phyloP scores from a whole-genome alignment of 2,329 filamentous ascomycete genomes.

The Cercospora sesami region DNA sequence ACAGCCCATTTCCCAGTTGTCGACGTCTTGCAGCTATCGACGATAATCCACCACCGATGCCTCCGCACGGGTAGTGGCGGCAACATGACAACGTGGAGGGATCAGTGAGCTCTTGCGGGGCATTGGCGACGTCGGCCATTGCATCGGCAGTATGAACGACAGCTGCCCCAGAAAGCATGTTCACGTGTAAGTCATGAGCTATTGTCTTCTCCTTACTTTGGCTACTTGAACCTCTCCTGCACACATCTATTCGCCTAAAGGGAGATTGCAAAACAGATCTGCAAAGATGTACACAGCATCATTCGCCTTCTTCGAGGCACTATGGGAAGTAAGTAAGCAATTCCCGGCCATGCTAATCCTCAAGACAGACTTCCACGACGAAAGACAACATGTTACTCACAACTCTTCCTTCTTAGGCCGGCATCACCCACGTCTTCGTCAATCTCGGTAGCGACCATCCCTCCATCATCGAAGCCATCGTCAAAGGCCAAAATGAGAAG shows the following conservation, averaged over 20 bases:
- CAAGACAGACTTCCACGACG: neutral
- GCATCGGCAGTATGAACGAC: neutral
- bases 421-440: slow-evolving; percentile 62
- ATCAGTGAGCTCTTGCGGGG: neutral
- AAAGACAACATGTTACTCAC: neutral
- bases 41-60: neutral
- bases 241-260: neutral
- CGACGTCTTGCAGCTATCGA: neutral
- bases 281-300: slow-evolving; percentile 65
- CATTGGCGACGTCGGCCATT: neutral
- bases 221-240: neutral
- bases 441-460: slow-evolving; percentile 73
- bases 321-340: slow-evolving; percentile 61
- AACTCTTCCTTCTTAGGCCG: slow-evolving; percentile 42
- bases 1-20: neutral
- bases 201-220: neutral
- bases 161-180: neutral
- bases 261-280: neutral
- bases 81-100: neutral
- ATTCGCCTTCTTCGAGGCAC: slow-evolving; percentile 77
- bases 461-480: slow-evolving; percentile 76
- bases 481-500: slow-evolving; percentile 70
- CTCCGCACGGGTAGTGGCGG: neutral
- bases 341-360: neutral
- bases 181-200: neutral